Conservation (phyloP, 495 filamentous ascomycete species). For the Penicillium riverlandense region DNA sequence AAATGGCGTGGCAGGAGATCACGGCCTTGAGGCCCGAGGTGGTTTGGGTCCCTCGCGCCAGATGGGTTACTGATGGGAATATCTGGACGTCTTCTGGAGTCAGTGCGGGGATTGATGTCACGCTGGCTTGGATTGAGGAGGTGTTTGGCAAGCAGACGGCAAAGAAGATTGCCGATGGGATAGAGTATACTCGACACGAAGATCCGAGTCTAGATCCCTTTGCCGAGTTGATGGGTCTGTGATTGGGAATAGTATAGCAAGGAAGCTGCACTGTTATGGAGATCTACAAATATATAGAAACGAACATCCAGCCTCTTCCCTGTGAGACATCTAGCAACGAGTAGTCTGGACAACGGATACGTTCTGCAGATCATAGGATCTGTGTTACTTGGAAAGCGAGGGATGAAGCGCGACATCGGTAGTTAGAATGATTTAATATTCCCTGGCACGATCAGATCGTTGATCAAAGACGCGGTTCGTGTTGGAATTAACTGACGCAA, state of each 20-base stretch:
- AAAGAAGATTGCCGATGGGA: conserved; percentile 3
- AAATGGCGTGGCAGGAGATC: conserved; percentile 14
- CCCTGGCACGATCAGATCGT: too few relatives aligned
- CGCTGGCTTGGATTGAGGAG: conserved; percentile 19
- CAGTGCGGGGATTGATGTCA: conserved; percentile 60
- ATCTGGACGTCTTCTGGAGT: conserved; percentile 60
- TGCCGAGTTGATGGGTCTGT: conserved; percentile 13
- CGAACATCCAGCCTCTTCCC: too few relatives aligned
- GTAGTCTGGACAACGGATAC: too few relatives aligned
- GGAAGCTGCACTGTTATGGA: too few relatives aligned
- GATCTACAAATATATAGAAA: too few relatives aligned
- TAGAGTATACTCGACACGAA: conserved; percentile 13
- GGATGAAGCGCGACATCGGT: too few relatives aligned
- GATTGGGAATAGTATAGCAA: background rate
- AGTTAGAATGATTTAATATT: too few relatives aligned
- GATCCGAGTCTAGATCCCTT: conserved; percentile 15
- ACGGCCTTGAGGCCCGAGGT: conserved; percentile 35
- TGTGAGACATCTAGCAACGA: too few relatives aligned
- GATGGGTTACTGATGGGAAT: conserved; percentile 62
- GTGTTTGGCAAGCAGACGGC: conserved; percentile 11
- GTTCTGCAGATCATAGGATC: too few relatives aligned
- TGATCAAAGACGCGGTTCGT: too few relatives aligned
- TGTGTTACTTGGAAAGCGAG: too few relatives aligned
- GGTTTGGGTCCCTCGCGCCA: conserved; percentile 52
- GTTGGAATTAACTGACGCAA: too few relatives aligned